Evolutionary conservation across 306 rosid species (phyloP), one percentile per base, ranked within the genome.

Genomic region (Glycine soja): DNA sequence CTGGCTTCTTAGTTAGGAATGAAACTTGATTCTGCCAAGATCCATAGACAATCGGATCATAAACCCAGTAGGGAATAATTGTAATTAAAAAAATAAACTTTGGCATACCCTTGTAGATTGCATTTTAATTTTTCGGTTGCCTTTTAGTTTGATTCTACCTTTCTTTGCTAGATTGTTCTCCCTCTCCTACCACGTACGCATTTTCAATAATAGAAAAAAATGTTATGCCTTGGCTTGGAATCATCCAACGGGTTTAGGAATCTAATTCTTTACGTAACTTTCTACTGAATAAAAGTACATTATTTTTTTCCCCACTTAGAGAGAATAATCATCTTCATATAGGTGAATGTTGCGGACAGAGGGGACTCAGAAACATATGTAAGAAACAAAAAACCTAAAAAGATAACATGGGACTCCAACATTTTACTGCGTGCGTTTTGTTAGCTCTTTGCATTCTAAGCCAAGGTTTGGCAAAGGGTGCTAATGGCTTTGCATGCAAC

Each of bases 211-310:
- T 42, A 38, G 42, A 5, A 38, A 9, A 52, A 24, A 51, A 43
- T 3, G 10, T 40, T 54, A 73, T 64, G 52, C 78, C 50, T 82
- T 70, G 72, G 70, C 50, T 77, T 70, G 72, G 70, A 57, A 15
- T 71, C 72, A 50, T 78, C 86, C 51, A 77, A 18, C 66, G 58
- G 82, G 89, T 86, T 85, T 54, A 61, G 78, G 93, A 81, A 90
- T 85, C 93, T 63, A 85, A 91, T 95, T 79, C 94, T 88, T 87
- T 88, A 36, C 94, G 90, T 89, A 89, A 84, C 91, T 88, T 85
- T 84, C 84, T 83, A 80, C 62, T 34, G 11, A 85, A 52, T 74
- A 76, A 90, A 90, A 86, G 92, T 53, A 74, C 85, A 72, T 48
- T 0, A 52, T 14, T 62, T 45, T 63, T 40, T 46, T 24, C 30